Evolutionary conservation across 2,329 filamentous ascomycete genomes (phyloP).

Genomic region (Monilinia laxa): DNA sequence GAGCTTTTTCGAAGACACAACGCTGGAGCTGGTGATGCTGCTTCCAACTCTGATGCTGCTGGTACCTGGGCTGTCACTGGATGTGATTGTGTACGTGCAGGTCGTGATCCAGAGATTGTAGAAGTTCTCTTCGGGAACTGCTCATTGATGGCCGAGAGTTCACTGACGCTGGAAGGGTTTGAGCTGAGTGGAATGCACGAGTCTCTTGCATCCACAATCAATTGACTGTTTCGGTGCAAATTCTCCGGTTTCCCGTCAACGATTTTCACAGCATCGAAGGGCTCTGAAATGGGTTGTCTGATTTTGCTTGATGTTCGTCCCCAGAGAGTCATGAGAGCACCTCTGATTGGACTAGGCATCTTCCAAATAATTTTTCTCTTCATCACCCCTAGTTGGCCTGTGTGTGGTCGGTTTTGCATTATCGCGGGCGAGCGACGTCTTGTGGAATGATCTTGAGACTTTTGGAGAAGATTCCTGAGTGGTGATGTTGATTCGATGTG

Average conservation of each 20-base stretch:
- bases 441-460: background rate
- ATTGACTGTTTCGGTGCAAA: background rate
- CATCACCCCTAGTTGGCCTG: background rate
- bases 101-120: background rate
- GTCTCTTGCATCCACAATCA: background rate
- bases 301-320: background rate
- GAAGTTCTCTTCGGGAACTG: background rate
- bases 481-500: background rate
- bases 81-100: background rate
- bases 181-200: constrained; percentile 1
- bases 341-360: background rate
- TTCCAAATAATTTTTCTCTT: constrained; percentile 4
- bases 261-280: background rate
- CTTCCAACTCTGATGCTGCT: background rate
- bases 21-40: background rate
- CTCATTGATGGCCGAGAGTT: background rate
- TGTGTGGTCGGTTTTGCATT: background rate
- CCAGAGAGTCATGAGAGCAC: background rate
- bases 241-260: background rate
- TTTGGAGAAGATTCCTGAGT: background rate
- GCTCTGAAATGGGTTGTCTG: background rate
- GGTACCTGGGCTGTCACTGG: background rate
- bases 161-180: background rate
- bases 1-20: background rate
- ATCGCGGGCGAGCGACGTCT: background rate